phyloP scores from a whole-genome alignment of 257 asterid species.

The Nicotiana attenuata region DNA sequence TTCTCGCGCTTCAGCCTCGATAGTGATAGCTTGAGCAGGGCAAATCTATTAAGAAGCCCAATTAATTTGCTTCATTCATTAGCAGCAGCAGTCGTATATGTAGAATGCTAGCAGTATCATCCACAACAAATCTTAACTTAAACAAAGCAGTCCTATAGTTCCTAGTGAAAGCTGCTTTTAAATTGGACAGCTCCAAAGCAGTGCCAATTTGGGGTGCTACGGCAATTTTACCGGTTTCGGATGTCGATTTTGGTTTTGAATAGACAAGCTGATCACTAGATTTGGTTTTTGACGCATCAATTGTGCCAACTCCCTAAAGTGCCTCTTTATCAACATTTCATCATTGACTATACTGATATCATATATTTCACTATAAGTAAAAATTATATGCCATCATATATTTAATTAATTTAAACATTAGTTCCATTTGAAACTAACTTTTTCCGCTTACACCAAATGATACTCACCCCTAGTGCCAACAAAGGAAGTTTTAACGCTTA shows the following conservation, averaged over 20 bases:
- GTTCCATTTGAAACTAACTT: not conserved
- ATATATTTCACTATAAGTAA: not conserved
- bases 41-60: conserved; percentile 42
- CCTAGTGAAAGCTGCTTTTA: not conserved
- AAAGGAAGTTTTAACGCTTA: not conserved
- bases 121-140: not conserved
- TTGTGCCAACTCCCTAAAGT: not conserved
- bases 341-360: not conserved
- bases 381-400: not conserved
- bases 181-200: not conserved
- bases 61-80: not conserved
- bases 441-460: not conserved
- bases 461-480: not conserved
- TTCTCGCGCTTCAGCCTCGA: conserved; percentile 96
- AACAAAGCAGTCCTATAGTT: not conserved
- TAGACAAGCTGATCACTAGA: not conserved
- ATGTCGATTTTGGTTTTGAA: not conserved
- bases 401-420: not conserved
- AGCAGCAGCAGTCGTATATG: not conserved
- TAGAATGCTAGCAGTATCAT: not conserved
- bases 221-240: not conserved
- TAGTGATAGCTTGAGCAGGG: conserved; percentile 96
- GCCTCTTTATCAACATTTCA: not conserved
- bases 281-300: not conserved
- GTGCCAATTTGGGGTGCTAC: not conserved